Base-by-base conservation (phyloP, 108 stramenopile genomes). In the Cyclotella baltica region DNA sequence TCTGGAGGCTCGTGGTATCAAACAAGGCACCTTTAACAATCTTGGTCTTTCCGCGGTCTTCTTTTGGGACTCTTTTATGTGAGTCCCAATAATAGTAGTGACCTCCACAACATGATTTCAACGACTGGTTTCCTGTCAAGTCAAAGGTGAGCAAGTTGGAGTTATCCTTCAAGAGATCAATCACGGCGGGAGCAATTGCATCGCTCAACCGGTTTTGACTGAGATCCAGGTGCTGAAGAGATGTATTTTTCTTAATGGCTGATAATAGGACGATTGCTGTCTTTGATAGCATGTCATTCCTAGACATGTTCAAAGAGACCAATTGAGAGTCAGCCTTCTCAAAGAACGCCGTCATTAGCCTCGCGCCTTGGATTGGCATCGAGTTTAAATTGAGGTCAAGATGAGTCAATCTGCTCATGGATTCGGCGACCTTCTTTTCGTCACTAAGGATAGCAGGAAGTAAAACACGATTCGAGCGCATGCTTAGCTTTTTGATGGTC, bases 161-260 rank as follows among this genome's bases (percentile, higher is more conserved):
- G 62, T 74, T 74, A 9, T 74, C 50, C 19, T 64, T 63, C 73
- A 74, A 29, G 33, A 52, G 33, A 33, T 64, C 73, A 28, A 65
- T 48, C 8, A 74, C 28, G 0, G 27, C 53, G 35, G 62, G 62
- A 3, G 63, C 48, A 6, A 62, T 29, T 36, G 4, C 25, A 27
- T 63, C 61, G 4, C 8, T 29, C 50, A 74, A 27, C 28, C 15
- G 23, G 48, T 73, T 73, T 36, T 29, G 5, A 13, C 58, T 31
- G 23, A 73, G 46, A 28, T 73, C 34, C 58, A 73, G 36, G 59
- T 73, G 72, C 20, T 27, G 25, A 43, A 73, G 61, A 1, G 30
- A 59, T 28, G 38, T 62, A 30, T 73, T 59, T 13, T 46, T 18
- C 40, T 73, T 73, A 9, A 73, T 16, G 3, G 57, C 72, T 1